A percentile compares a stretch with the other conserved stretches of the same genome.
phyloP scores from a whole-genome alignment of 2,329 filamentous ascomycete genomes.

The Aspergillus fischeri region DNA sequence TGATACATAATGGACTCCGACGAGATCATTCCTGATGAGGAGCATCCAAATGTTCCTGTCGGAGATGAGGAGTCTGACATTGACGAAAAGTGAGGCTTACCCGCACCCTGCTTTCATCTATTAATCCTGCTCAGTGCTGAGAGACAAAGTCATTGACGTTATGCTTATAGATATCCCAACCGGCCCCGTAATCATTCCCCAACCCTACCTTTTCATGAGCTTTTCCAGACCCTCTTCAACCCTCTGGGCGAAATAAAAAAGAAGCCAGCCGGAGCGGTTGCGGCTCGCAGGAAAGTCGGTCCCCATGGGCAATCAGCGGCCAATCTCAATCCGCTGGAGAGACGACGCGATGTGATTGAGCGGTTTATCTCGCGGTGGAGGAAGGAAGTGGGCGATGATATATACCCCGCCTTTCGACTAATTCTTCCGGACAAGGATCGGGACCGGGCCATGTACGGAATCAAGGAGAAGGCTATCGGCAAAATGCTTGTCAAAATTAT shows the following conservation, averaged over 20 bases:
- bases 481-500: constrained; percentile 88
- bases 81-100: constrained; percentile 26
- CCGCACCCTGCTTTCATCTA: neutral
- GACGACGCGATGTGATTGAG: constrained; percentile 74
- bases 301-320: constrained; percentile 47
- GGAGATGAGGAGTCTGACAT: constrained; percentile 22
- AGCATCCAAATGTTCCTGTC: constrained; percentile 3
- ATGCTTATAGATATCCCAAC: constrained; percentile 63
- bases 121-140: neutral
- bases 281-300: constrained; percentile 55
- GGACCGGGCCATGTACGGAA: constrained; percentile 84
- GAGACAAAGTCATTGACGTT: constrained; percentile 3
- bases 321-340: constrained; percentile 68
- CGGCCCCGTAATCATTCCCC: constrained; percentile 74
- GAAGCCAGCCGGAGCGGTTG: constrained; percentile 54
- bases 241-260: constrained; percentile 76
- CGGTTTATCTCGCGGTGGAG: constrained; percentile 85
- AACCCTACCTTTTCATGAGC: constrained; percentile 76
- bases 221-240: constrained; percentile 76
- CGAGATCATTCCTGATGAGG: constrained; percentile 17
- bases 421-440: constrained; percentile 92
- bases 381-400: constrained; percentile 80
- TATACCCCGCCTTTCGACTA: constrained; percentile 87
- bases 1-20: constrained; percentile 27
- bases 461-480: constrained; percentile 88